Conservation (phyloP, 1,284 basidiomycete species). For the Cryptococcus hybrid region DNA sequence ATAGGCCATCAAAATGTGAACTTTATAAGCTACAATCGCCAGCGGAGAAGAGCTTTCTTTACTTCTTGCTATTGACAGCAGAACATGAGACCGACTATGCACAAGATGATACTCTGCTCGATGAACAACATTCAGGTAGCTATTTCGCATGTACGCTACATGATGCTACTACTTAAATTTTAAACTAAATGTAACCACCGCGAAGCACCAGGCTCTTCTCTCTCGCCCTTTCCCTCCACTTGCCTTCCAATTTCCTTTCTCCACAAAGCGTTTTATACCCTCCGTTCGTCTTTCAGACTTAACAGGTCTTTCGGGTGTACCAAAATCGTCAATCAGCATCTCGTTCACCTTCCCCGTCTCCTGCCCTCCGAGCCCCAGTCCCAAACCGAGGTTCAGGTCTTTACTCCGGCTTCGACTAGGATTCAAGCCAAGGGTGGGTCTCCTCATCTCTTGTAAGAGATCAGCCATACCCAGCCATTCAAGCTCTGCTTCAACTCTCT, state of each 20-base stretch:
- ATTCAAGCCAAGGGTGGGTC: background rate
- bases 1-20: too few species aligned
- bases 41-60: too few species aligned
- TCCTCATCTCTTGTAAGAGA: constrained; percentile 15
- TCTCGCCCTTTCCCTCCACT: constrained; percentile 4
- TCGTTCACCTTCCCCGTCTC: background rate
- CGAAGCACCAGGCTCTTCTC: constrained; percentile 12
- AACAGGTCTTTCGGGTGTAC: background rate
- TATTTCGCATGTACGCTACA: too few species aligned
- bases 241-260: background rate
- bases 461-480: constrained; percentile 23
- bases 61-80: too few species aligned
- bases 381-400: background rate
- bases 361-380: background rate
- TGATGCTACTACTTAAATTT: background rate
- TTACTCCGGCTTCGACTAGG: background rate
- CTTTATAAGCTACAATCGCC: too few species aligned
- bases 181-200: constrained; percentile 7
- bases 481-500: constrained; percentile 25
- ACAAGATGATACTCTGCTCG: too few species aligned
- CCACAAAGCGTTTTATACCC: background rate
- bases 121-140: too few species aligned
- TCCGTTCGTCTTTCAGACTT: background rate
- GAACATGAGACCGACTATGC: too few species aligned
- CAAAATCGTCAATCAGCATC: too few species aligned